Evolutionary conservation across 306 rosid species (phyloP).

Genomic region (Vigna angularis): DNA sequence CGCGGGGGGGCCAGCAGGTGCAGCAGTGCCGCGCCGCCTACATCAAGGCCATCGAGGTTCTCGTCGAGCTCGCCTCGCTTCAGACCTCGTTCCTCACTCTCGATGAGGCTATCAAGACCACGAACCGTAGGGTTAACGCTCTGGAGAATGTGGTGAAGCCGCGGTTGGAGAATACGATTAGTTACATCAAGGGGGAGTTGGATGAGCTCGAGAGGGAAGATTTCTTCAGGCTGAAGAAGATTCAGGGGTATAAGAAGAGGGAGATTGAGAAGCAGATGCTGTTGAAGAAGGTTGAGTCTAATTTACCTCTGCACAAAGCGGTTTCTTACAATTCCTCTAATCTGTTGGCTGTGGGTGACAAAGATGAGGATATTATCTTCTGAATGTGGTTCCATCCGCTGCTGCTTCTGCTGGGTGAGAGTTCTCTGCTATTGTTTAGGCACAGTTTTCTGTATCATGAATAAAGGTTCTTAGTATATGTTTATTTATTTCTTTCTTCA

Average conservation of each 20-base stretch:
- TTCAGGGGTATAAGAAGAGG: constrained; percentile 86
- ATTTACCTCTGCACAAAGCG: constrained; percentile 63
- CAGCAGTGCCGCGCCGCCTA: constrained; percentile 89
- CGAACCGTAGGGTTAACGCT: constrained; percentile 93
- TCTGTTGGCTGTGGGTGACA: constrained; percentile 65
- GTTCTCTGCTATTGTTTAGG: constrained; percentile 42
- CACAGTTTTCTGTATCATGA: constrained; percentile 46
- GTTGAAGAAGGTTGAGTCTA: constrained; percentile 54
- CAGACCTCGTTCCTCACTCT: constrained; percentile 95
- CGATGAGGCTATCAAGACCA: constrained; percentile 92
- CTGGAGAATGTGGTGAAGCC: constrained; percentile 95
- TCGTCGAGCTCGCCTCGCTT: constrained; percentile 95
- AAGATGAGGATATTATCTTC: constrained; percentile 86
- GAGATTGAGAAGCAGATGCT: constrained; percentile 76
- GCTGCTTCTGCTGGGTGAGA: constrained; percentile 10
- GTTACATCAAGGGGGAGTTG: constrained; percentile 85
- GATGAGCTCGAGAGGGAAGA: constrained; percentile 97
- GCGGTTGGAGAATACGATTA: constrained; percentile 82
- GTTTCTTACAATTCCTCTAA: constrained; percentile 62
- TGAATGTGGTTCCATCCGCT: constrained; percentile 41
- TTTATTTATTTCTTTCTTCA: constrained; percentile 45
- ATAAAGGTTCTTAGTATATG: constrained; percentile 45
- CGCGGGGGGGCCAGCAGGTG: constrained; percentile 94
- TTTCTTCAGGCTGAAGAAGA: constrained; percentile 95
- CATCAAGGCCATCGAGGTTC: constrained; percentile 89